These are phyloP conservation scores for Aphanomyces stellatus DNA, from an alignment of 352 stramenopile genomes.

Conservation along the genomic window DNA sequence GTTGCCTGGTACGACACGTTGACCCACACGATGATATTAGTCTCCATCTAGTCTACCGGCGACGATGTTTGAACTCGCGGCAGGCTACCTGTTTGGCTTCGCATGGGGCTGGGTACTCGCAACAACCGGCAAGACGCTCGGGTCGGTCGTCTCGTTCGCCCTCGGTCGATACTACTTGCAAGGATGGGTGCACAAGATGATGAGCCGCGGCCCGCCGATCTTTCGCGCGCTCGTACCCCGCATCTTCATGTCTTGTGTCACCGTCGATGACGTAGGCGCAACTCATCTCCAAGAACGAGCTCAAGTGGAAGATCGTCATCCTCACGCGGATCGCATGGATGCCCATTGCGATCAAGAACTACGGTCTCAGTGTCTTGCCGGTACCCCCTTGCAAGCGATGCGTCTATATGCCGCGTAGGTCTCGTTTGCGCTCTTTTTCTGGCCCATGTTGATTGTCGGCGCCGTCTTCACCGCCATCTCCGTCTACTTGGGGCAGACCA, in stretches of 20 bases:
- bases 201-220: conserved; percentile 57
- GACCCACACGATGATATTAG: background rate
- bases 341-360: conserved; percentile 81
- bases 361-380: conserved; percentile 65
- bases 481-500: conserved; percentile 63
- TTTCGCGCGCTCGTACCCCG: conserved; percentile 32
- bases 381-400: background rate
- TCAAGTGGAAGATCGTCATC: conserved; percentile 43
- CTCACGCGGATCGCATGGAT: conserved; percentile 74
- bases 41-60: conserved; percentile 45
- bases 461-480: conserved; percentile 67
- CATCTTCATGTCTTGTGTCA: conserved; percentile 50
- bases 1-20: background rate
- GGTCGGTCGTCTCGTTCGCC: conserved; percentile 54
- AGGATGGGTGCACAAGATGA: conserved; percentile 49
- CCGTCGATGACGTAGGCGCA: conserved; percentile 30
- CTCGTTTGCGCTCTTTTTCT: conserved; percentile 50
- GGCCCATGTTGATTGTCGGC: conserved; percentile 53
- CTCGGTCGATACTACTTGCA: conserved; percentile 61
- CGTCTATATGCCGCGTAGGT: conserved; percentile 26
- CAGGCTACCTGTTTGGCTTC: conserved; percentile 72
- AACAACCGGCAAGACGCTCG: conserved; percentile 52
- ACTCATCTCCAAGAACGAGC: background rate
- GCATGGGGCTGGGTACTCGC: conserved; percentile 56
- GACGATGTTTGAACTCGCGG: conserved; percentile 65